These are phyloP conservation scores for Colletotrichum tofieldiae DNA, from an alignment of 2,329 filamentous ascomycete species.

Conservation along the genomic window DNA sequence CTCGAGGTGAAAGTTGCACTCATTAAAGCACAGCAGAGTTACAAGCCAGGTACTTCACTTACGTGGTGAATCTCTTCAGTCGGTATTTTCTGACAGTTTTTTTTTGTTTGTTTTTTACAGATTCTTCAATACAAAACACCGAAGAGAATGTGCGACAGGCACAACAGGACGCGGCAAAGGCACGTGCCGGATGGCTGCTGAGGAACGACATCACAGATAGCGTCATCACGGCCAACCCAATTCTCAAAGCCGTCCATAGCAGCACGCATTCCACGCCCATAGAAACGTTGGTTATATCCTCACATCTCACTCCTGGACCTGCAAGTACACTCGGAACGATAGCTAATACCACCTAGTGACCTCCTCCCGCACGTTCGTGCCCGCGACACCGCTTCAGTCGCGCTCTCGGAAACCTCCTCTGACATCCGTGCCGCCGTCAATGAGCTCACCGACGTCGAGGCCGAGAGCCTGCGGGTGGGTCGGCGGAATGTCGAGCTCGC, in stretches of 20 bases:
- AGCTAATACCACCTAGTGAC: constrained; percentile 64
- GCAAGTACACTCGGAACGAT: no score
- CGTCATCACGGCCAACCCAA: constrained; percentile 81
- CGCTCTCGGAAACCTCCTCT: constrained; percentile 72
- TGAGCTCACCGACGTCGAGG: constrained; percentile 70
- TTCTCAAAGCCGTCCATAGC: constrained; percentile 83
- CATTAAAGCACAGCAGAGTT: constrained; percentile 65
- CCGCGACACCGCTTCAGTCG: constrained; percentile 77
- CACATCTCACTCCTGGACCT: not conserved
- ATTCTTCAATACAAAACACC: constrained; percentile 6
- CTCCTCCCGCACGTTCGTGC: constrained; percentile 77
- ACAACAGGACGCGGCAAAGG: constrained; percentile 78
- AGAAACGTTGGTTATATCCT: constrained; percentile 70
- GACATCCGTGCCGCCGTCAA: constrained; percentile 66
- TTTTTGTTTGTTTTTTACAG: not conserved
- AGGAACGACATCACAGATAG: constrained; percentile 79
- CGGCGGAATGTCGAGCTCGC: constrained; percentile 76
- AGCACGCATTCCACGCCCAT: constrained; percentile 74
- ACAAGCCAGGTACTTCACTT: constrained; percentile 53
- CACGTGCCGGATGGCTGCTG: constrained; percentile 79
- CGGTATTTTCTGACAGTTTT: not conserved
- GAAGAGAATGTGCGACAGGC: constrained; percentile 62
- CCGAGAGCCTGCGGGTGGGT: constrained; percentile 70
- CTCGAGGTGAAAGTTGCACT: constrained; percentile 81
- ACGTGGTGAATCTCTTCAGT: no score